Conservation (phyloP, 202 grass and related monocot species). For the Brachypodium distachyon region DNA sequence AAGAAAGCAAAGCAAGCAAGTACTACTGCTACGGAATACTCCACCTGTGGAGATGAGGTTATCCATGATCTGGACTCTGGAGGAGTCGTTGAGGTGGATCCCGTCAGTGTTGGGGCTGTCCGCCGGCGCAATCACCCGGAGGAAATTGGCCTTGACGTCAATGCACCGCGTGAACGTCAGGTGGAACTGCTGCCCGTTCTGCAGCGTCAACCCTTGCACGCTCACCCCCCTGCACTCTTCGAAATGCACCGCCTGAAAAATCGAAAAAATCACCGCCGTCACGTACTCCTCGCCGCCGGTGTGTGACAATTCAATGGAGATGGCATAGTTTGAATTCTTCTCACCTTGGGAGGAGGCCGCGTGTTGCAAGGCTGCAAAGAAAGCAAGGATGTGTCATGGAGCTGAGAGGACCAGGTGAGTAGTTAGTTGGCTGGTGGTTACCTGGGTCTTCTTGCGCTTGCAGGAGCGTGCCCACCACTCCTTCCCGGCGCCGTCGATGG, state of each 20-base stretch:
- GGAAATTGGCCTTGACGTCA: constrained; percentile 50
- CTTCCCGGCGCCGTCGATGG: constrained; percentile 53
- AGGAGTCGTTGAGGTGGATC: constrained; percentile 67
- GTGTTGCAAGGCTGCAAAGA: constrained; percentile 30
- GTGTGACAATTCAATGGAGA: no score
- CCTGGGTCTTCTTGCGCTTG: constrained; percentile 55
- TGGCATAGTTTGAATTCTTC: neutral
- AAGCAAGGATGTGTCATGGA: neutral
- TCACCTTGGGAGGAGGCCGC: constrained; percentile 47
- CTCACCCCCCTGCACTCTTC: constrained; percentile 45
- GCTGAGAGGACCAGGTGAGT: neutral
- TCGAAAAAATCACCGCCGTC: neutral
- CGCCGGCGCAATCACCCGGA: constrained; percentile 59
- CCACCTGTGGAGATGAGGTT: constrained; percentile 71
- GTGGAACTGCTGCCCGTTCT: constrained; percentile 82
- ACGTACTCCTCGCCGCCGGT: neutral
- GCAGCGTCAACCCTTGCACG: constrained; percentile 54
- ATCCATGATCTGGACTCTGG: constrained; percentile 36
- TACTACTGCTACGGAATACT: neutral
- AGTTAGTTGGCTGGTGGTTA: neutral
- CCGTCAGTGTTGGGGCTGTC: constrained; percentile 94
- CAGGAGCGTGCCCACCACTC: constrained; percentile 69
- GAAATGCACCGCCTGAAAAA: constrained; percentile 60
- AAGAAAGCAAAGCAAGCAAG: neutral
- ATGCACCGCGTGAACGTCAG: constrained; percentile 56